Percentiles rank a stretch among this genome's conserved stretches.
These are phyloP conservation scores for Yamadazyma tumulicola DNA, from an alignment of 805 yeast genomes.

Conservation along the genomic window DNA sequence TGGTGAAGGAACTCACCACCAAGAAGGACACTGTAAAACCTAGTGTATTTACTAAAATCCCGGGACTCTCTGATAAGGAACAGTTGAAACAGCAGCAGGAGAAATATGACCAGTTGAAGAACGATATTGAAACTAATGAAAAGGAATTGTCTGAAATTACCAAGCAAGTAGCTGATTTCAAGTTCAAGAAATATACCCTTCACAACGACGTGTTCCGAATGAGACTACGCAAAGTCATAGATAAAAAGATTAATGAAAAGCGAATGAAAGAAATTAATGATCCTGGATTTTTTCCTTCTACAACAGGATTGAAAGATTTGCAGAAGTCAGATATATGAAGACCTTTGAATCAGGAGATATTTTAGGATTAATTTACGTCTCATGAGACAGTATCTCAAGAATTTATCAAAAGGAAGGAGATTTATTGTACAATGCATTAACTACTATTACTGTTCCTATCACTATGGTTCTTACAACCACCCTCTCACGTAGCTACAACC, in stretches of 20 bases:
- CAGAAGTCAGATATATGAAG: too few species aligned
- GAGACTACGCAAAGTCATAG: conserved; percentile 34
- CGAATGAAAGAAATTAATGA: conserved; percentile 27
- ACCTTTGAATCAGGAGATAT: too few species aligned
- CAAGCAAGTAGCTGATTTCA: conserved; percentile 22
- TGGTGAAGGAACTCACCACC: conserved; percentile 18
- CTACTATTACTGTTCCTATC: background rate
- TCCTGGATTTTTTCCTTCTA: conserved; percentile 41
- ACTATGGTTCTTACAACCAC: background rate
- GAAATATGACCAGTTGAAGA: conserved; percentile 15
- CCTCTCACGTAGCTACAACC: background rate
- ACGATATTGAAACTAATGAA: conserved; percentile 16
- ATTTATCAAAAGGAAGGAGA: background rate
- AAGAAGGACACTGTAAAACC: conserved; percentile 27
- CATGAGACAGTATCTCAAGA: too few species aligned
- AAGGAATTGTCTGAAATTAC: conserved; percentile 17
- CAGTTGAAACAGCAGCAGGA: conserved; percentile 21
- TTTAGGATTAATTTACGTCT: too few species aligned
- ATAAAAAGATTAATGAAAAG: conserved; percentile 28
- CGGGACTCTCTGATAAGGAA: conserved; percentile 15
- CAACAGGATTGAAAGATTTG: conserved; percentile 14
- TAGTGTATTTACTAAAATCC: conserved; percentile 29
- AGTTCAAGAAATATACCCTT: conserved; percentile 37
- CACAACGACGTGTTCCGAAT: conserved; percentile 39
- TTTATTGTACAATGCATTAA: background rate